A percentile compares a stretch with the other conserved stretches of the same genome.
Conservation (phyloP, 2,329 filamentous ascomycete species). For the Calonectria leucothoes region DNA sequence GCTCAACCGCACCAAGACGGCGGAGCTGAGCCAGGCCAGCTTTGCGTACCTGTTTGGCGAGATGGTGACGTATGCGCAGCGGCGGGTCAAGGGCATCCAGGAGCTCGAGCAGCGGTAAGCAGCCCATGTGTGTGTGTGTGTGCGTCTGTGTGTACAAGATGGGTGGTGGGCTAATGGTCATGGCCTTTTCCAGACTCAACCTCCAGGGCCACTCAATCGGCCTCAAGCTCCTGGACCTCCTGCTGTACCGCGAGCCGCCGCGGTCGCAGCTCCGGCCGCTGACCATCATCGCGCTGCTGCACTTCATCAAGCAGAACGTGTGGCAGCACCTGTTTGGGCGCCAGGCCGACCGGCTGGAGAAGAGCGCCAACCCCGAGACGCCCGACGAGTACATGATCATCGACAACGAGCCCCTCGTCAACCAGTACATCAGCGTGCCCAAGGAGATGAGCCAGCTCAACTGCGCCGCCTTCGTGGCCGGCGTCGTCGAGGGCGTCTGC, state of each 20-base stretch:
- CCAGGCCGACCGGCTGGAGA: slow-evolving; percentile 92
- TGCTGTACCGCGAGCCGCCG: slow-evolving; percentile 83
- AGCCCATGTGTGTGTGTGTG: neutral
- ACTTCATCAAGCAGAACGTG: slow-evolving; percentile 92
- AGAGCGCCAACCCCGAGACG: slow-evolving; percentile 82
- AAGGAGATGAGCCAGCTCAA: slow-evolving; percentile 97
- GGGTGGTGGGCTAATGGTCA: too few relatives aligned
- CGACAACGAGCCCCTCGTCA: slow-evolving; percentile 97
- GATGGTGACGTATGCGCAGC: slow-evolving; percentile 96
- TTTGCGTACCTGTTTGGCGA: slow-evolving; percentile 97
- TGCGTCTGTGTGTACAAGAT: neutral
- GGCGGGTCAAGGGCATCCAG: slow-evolving; percentile 89
- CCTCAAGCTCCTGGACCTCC: slow-evolving; percentile 92
- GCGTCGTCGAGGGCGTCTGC: slow-evolving; percentile 94
- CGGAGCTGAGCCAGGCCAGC: slow-evolving; percentile 90
- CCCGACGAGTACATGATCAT: slow-evolving; percentile 99
- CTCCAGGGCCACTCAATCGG: slow-evolving; percentile 93
- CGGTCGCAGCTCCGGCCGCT: slow-evolving; percentile 82
- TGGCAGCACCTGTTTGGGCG: slow-evolving; percentile 94
- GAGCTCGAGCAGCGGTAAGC: slow-evolving; percentile 89
- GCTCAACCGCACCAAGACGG: slow-evolving; percentile 87
- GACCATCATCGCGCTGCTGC: slow-evolving; percentile 89
- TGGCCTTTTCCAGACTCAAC: slow-evolving; percentile 74
- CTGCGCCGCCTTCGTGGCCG: slow-evolving; percentile 94
- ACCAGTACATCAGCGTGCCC: slow-evolving; percentile 92